A percentile compares a stretch with the other conserved stretches of the same genome.
These are phyloP conservation scores for Wolfiporia cocos DNA, from an alignment of 1,284 basidiomycete genomes.

Conservation along the genomic window DNA sequence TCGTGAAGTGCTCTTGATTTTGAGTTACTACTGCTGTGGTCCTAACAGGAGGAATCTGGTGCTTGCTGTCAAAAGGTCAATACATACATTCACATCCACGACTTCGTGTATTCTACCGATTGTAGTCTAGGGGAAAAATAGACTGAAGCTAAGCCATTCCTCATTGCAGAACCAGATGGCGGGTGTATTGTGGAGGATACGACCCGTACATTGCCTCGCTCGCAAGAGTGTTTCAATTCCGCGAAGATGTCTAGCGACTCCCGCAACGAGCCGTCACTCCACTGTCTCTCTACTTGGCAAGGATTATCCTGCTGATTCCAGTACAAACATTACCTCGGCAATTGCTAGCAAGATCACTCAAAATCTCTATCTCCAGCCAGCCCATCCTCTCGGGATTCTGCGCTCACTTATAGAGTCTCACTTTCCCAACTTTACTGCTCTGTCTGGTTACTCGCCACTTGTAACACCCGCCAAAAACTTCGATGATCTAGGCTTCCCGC, in stretches of 20 bases:
- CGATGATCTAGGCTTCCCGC: conserved; percentile 91
- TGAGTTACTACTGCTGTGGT: too few species aligned
- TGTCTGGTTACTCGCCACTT: conserved; percentile 77
- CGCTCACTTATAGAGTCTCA: conserved; percentile 83
- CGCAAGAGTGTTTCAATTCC: conserved; percentile 1
- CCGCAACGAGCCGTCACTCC: conserved; percentile 2
- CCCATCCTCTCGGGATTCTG: conserved; percentile 87
- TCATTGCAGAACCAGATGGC: not conserved
- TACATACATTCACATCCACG: too few species aligned
- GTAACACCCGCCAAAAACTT: conserved; percentile 94
- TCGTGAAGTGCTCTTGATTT: too few species aligned
- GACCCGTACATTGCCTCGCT: not conserved
- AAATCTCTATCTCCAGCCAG: conserved; percentile 68
- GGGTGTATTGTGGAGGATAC: not conserved
- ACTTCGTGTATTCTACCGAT: too few species aligned
- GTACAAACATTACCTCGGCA: conserved; percentile 83
- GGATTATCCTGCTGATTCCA: conserved; percentile 65
- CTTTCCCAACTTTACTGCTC: conserved; percentile 64
- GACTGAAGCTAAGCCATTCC: too few species aligned
- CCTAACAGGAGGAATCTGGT: too few species aligned
- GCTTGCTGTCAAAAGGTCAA: too few species aligned
- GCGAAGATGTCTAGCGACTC: conserved; percentile 15
- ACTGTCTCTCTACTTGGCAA: conserved; percentile 40
- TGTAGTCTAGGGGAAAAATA: too few species aligned
- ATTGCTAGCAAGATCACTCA: conserved; percentile 75